Conservation (phyloP, 495 filamentous ascomycete genomes). For the Penicillium salamii region DNA sequence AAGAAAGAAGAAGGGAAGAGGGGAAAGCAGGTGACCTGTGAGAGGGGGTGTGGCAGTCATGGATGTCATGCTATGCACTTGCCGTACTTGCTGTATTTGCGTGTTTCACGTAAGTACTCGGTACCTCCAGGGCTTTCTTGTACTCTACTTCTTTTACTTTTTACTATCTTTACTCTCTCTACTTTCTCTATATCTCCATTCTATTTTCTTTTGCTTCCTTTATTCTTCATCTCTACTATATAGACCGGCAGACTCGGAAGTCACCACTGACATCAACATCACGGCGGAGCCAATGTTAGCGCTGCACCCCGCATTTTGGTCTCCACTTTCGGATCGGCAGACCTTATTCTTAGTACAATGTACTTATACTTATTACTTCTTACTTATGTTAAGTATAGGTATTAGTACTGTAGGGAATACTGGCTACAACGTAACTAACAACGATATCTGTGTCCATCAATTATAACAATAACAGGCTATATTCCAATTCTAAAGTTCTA, state of each 20-base stretch:
- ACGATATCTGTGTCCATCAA: too few relatives aligned
- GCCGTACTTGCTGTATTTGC: too few relatives aligned
- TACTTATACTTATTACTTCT: too few relatives aligned
- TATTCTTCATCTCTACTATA: slow-evolving; percentile 27
- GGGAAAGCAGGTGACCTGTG: slow-evolving; percentile 34
- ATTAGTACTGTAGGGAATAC: too few relatives aligned
- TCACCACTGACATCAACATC: slow-evolving; percentile 31
- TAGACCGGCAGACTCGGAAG: slow-evolving; percentile 22
- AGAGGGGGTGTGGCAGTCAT: slow-evolving; percentile 20
- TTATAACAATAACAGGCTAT: too few relatives aligned
- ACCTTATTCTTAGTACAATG: neutral
- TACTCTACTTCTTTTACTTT: neutral
- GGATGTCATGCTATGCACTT: slow-evolving; percentile 29
- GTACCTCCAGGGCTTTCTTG: too few relatives aligned
- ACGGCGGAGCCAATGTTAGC: slow-evolving; percentile 24
- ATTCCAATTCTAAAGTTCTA: too few relatives aligned
- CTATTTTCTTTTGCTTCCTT: slow-evolving; percentile 1
- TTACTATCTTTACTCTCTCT: neutral
- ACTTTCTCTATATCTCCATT: neutral
- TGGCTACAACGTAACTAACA: too few relatives aligned
- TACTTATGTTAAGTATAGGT: too few relatives aligned
- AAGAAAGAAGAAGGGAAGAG: slow-evolving; percentile 19
- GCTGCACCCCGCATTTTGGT: slow-evolving; percentile 45
- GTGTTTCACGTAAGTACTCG: too few relatives aligned
- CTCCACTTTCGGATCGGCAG: slow-evolving; percentile 24